Base-by-base conservation (phyloP, 2,329 filamentous ascomycete species). In the Didymella keratinophila region DNA sequence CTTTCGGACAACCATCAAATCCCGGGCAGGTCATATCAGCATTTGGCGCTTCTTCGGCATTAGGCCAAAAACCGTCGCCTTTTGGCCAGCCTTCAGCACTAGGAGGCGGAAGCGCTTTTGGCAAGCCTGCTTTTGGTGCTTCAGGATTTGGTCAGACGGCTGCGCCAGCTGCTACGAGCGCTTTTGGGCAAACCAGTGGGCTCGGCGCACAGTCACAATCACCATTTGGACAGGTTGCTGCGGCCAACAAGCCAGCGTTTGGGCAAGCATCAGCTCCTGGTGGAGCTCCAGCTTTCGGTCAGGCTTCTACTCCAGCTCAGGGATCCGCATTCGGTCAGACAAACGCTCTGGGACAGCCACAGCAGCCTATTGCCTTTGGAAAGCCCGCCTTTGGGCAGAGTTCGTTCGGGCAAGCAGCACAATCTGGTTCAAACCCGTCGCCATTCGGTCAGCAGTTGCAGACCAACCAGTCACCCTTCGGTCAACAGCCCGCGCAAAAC, bases 371-470 rank as follows among this genome's bases (percentile, higher is more conserved):
- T 47, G 70, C 77, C 2, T 82, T 83, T 62, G 79, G 78, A 14
- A 74, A 81, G 56, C 72, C 79, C n/a, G 67, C 67, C 10, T 75
- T 75, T 51, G 70, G 71, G 2, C 64, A 72, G 50, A 74, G 66
- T 58, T 65, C 78, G 0, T 82, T 83, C 52, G 78, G 80, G 1
- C 78, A 83, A 55, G 66, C 79, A 11, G 76, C 81, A 8, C 78
- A 79, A 52, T 69, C 75, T 37, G 67, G 70, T 16, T 56, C 70
- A 28, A 48, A 43, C 39, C 49, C 68, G 52, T 70, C 76, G 56
- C 69, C 73, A 21, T 72, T 79, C 62, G 55, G 62, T 11, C 68
- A 68, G 44, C 60, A 65, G 58, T 56, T 80, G 4, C 76, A 78
- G 54, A 63, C 72, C 18, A 63, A 65, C 11, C 42, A 67, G 54